A percentile compares a stretch with the other conserved stretches of the same genome.
Conservation (phyloP, 1,139 yeast species). For the Pichia sp. region DNA sequence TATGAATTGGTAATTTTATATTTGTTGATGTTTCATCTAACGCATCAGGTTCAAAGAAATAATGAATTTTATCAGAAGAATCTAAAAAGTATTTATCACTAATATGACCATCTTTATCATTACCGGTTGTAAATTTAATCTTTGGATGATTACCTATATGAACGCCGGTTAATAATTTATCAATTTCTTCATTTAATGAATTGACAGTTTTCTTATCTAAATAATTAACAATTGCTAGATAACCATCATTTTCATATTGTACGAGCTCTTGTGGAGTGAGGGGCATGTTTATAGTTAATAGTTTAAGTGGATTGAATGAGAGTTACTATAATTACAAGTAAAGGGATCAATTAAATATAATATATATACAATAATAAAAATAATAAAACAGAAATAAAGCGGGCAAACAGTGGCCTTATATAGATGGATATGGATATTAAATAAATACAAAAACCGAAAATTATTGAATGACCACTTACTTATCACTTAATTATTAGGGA, state of each 20-base stretch:
- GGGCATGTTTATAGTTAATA: conserved; percentile 17
- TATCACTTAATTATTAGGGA: too few relatives aligned
- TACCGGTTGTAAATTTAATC: conserved; percentile 61
- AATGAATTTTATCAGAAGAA: conserved; percentile 64
- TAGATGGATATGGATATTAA: too few relatives aligned
- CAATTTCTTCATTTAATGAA: conserved; percentile 39
- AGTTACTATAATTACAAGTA: too few relatives aligned
- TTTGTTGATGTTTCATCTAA: not conserved
- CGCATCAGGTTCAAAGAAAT: conserved; percentile 70
- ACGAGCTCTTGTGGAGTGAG: conserved; percentile 38
- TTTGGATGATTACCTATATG: conserved; percentile 58
- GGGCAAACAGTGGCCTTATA: too few relatives aligned
- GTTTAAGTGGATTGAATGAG: not conserved
- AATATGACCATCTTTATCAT: conserved; percentile 45
- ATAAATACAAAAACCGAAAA: too few relatives aligned
- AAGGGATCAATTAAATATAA: too few relatives aligned
- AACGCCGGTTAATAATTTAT: conserved; percentile 41
- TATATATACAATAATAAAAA: too few relatives aligned
- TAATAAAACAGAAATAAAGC: too few relatives aligned
- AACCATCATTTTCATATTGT: conserved; percentile 50
- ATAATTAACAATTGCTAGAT: conserved; percentile 54
- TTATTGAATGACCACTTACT: too few relatives aligned
- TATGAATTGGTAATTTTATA: conserved; percentile 45
- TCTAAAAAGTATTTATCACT: conserved; percentile 70
- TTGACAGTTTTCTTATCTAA: conserved; percentile 38